A percentile compares a stretch with the other conserved stretches of the same genome.
Conservation (phyloP, 1,284 basidiomycete genomes). For the Rhizoctonia solani region DNA sequence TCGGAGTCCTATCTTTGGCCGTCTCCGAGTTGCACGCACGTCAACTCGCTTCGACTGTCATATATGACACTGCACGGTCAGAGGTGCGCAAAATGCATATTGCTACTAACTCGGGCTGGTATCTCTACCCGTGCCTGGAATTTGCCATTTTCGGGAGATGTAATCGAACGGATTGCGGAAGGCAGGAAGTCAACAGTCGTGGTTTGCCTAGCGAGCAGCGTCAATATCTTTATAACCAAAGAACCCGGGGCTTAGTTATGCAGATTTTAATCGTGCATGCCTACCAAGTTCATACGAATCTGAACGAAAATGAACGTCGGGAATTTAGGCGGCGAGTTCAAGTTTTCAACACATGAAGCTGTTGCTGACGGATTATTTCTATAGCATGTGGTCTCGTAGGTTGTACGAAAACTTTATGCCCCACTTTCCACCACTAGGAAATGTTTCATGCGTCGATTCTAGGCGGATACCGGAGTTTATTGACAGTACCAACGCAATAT, state of each 20-base stretch:
- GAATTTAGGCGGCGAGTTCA: not conserved
- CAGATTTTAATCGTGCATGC: constrained; percentile 4
- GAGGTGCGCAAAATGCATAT: not conserved
- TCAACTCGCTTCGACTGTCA: not conserved
- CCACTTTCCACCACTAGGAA: constrained; percentile 14
- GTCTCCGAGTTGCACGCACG: constrained; percentile 5
- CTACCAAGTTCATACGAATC: not conserved
- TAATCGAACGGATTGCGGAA: not conserved
- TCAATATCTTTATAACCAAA: constrained; percentile 4
- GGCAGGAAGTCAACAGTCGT: constrained; percentile 1
- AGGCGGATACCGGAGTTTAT: not conserved
- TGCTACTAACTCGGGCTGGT: not conserved
- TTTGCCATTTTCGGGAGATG: constrained; percentile 29
- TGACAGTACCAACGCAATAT: not conserved
- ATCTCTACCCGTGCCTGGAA: constrained; percentile 10
- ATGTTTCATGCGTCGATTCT: not conserved
- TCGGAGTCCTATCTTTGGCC: not conserved
- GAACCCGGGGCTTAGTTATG: constrained; percentile 15
- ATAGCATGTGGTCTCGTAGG: constrained; percentile 5
- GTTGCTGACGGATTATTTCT: not conserved
- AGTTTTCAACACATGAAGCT: not conserved
- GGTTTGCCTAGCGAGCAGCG: not conserved
- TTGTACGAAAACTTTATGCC: constrained; percentile 17
- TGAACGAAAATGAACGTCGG: not conserved
- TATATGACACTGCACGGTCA: not conserved